A percentile compares a stretch with the other conserved stretches of the same genome.
Evolutionary conservation across 352 stramenopile species (phyloP).

Genomic region (Globisporangium alternatum): DNA sequence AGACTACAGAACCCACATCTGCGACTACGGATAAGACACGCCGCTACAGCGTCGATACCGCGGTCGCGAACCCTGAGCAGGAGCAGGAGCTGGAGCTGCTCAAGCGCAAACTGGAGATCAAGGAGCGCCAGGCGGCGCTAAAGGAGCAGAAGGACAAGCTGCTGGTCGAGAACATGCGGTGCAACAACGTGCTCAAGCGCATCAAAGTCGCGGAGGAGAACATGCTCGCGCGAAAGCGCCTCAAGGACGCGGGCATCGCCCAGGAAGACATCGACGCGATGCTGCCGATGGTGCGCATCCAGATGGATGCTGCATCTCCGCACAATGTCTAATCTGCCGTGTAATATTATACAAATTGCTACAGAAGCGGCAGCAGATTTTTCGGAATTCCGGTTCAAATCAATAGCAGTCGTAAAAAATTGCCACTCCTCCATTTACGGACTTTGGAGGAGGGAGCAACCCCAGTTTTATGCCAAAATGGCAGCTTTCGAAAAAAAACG

Average conservation of each 20-base stretch:
- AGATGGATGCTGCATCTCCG: no score
- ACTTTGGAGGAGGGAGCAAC: no score
- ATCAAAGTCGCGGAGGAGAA: slow-evolving; percentile 16
- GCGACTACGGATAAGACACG: no score
- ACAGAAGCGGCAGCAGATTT: no score
- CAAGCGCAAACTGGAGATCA: slow-evolving; percentile 3
- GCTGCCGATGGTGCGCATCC: slow-evolving; percentile 8
- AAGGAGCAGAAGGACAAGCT: slow-evolving; percentile 2
- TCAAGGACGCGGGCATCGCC: slow-evolving; percentile 33
- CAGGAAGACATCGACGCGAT: slow-evolving; percentile 21
- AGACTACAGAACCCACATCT: neutral
- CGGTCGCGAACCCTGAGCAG: neutral
- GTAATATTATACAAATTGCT: no score
- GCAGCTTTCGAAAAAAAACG: no score
- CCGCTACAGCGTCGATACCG: neutral
- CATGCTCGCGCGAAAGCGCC: slow-evolving; percentile 39
- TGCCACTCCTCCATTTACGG: no score
- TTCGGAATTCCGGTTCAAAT: no score
- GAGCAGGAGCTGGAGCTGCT: neutral
- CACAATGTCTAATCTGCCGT: no score
- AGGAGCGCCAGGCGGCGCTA: slow-evolving; percentile 1
- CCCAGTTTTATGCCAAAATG: no score
- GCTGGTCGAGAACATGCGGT: neutral
- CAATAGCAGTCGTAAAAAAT: no score
- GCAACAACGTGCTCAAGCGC: slow-evolving; percentile 13